Conservation (phyloP, 306 rosid genomes). For the Luffa aegyptiaca region DNA sequence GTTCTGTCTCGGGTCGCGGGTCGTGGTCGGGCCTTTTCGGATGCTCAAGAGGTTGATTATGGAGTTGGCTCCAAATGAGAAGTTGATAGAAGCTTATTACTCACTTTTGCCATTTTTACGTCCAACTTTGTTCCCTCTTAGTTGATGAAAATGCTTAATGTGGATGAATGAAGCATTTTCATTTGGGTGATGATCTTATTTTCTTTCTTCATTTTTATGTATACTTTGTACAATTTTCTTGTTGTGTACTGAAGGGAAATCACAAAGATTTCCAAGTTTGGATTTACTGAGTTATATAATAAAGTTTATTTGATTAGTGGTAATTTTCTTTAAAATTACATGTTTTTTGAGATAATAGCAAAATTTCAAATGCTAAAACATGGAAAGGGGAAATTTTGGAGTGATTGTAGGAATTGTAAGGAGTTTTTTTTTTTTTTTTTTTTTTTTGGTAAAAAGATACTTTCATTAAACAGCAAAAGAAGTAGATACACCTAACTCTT, state of each 20-base stretch:
- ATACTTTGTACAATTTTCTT: conserved; percentile 9
- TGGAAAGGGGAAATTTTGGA: not conserved
- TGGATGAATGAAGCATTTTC: not conserved
- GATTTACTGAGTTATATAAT: conserved; percentile 1
- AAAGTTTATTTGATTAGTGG: not conserved
- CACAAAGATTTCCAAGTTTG: conserved; percentile 3
- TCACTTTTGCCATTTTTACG: conserved; percentile 70
- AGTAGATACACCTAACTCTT: no score
- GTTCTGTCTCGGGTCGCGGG: conserved; percentile 51
- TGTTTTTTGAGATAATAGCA: not conserved
- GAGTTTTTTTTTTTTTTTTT: no score
- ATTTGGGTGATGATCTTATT: not conserved
- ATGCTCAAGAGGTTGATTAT: conserved; percentile 62
- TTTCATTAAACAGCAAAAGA: no score
- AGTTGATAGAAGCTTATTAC: conserved; percentile 52
- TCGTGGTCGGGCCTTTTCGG: conserved; percentile 48
- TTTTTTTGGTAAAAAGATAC: no score
- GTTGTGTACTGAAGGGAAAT: conserved; percentile 8
- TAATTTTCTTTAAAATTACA: not conserved
- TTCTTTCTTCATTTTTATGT: not conserved
- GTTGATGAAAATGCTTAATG: conserved; percentile 22
- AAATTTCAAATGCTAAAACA: not conserved
- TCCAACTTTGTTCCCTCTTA: conserved; percentile 74
- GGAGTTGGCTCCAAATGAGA: conserved; percentile 54
- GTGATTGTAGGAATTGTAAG: not conserved